These are phyloP conservation scores for Helenozyma rhizophorensis DNA, from an alignment of 805 yeast genomes.

Conservation along the genomic window DNA sequence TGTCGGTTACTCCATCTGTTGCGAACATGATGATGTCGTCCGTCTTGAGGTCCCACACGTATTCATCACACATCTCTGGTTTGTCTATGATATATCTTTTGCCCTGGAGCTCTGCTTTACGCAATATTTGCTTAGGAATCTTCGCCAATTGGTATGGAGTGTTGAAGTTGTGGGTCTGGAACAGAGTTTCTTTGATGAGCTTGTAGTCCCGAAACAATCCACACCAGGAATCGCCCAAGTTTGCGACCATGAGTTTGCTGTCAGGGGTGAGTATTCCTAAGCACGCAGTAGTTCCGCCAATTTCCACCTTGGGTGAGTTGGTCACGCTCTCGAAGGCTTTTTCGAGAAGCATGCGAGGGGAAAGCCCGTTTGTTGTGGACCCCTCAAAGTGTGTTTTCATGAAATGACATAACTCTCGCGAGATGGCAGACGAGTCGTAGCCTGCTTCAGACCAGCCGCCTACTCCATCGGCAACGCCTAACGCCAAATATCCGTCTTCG, in stretches of 20 bases:
- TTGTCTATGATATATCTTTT: conserved; percentile 64
- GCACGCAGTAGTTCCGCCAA: conserved; percentile 94
- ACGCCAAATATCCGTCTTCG: conserved; percentile 40
- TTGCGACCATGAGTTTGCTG: conserved; percentile 61
- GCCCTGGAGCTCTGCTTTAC: conserved; percentile 50
- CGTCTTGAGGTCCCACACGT: conserved; percentile 57
- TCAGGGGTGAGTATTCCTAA: conserved; percentile 63
- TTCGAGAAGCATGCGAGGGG: conserved; percentile 48
- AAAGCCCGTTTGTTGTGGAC: conserved; percentile 11
- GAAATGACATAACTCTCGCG: conserved; percentile 67
- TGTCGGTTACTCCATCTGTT: conserved; percentile 93
- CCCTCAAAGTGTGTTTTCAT: conserved; percentile 40
- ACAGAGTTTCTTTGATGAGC: conserved; percentile 60
- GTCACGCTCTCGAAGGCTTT: conserved; percentile 53
- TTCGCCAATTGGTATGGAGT: conserved; percentile 90
- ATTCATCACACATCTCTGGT: conserved; percentile 66
- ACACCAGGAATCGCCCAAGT: conserved; percentile 94
- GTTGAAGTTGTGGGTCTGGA: conserved; percentile 84
- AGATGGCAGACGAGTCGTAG: conserved; percentile 81
- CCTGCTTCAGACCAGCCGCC: conserved; percentile 97
- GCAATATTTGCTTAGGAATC: conserved; percentile 60
- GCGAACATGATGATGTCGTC: conserved; percentile 81
- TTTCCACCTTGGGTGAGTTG: conserved; percentile 58
- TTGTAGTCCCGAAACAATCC: conserved; percentile 70
- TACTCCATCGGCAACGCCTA: conserved; percentile 95